Conservation (phyloP, 352 stramenopile genomes). For the Aphanomyces astaci region DNA sequence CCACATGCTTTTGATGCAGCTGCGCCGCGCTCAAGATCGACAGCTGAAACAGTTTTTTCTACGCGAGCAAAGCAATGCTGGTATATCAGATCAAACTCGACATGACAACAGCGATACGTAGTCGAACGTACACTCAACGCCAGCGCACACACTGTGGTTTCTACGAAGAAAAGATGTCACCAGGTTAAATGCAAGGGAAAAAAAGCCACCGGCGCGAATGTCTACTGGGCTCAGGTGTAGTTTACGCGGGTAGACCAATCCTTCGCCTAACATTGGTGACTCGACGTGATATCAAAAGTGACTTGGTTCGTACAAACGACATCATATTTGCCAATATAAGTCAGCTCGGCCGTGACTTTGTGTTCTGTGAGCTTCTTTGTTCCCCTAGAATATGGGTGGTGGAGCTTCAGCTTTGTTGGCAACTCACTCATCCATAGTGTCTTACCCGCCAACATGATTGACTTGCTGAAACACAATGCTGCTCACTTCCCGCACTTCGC, state of each 20-base stretch:
- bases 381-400: too few relatives aligned
- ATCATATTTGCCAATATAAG: slow-evolving; percentile 72
- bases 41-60: slow-evolving; percentile 69
- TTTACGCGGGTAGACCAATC: slow-evolving; percentile 67
- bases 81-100: not conserved
- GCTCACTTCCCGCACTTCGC: slow-evolving; percentile 60
- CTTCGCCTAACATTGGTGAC: slow-evolving; percentile 35
- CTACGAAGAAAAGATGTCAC: slow-evolving; percentile 16
- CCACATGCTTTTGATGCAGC: slow-evolving; percentile 46
- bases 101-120: not conserved
- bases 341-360: slow-evolving; percentile 65
- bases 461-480: slow-evolving; percentile 56
- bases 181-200: not conserved
- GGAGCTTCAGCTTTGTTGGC: too few relatives aligned
- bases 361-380: slow-evolving; percentile 12
- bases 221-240: slow-evolving; percentile 54
- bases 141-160: slow-evolving; percentile 50
- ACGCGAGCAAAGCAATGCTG: not conserved
- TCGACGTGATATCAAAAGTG: not conserved
- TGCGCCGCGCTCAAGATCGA: slow-evolving; percentile 55
- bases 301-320: slow-evolving; percentile 31
- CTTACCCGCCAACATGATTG: not conserved
- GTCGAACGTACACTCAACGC: slow-evolving; percentile 50
- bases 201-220: slow-evolving; percentile 45
- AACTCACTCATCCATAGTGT: too few relatives aligned